Percentiles rank a stretch among this genome's conserved stretches.
phyloP scores from a whole-genome alignment of 768 basidiomycete species.

The Pisolithus orientalis region DNA sequence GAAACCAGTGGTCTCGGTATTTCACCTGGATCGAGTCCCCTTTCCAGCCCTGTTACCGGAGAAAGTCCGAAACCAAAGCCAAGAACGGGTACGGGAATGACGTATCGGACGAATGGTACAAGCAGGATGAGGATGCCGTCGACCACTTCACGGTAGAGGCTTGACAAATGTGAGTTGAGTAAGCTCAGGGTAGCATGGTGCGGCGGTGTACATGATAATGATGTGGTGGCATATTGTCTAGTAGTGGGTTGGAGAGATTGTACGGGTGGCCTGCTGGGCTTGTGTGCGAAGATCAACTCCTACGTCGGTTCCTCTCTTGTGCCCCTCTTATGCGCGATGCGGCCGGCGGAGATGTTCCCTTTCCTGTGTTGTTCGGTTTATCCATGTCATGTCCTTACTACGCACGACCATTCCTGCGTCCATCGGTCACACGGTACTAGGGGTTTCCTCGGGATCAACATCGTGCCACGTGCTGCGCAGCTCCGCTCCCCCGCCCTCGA shows the following conservation, averaged over 20 bases:
- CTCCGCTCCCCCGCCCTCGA: neutral
- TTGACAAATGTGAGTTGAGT: neutral
- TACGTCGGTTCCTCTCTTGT: no score
- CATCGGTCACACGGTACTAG: no score
- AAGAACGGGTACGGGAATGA: conserved; percentile 66
- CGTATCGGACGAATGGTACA: conserved; percentile 38
- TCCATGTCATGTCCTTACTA: no score
- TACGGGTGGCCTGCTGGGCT: neutral
- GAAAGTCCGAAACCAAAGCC: conserved; percentile 39
- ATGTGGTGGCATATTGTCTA: neutral
- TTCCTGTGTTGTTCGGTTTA: no score
- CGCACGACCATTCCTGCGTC: no score
- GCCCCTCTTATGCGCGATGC: no score
- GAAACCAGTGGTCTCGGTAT: neutral
- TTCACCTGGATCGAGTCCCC: conserved; percentile 1
- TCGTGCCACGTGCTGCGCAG: no score
- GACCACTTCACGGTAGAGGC: neutral
- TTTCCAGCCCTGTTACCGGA: conserved; percentile 5
- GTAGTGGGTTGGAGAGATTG: neutral
- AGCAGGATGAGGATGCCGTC: neutral
- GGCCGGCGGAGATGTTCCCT: no score
- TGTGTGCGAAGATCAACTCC: no score
- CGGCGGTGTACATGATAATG: neutral
- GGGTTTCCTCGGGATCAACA: no score
- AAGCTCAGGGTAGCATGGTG: neutral